Evolutionary conservation across 1,284 basidiomycete species (phyloP).

Genomic region (Cystobasidium pallidum): DNA sequence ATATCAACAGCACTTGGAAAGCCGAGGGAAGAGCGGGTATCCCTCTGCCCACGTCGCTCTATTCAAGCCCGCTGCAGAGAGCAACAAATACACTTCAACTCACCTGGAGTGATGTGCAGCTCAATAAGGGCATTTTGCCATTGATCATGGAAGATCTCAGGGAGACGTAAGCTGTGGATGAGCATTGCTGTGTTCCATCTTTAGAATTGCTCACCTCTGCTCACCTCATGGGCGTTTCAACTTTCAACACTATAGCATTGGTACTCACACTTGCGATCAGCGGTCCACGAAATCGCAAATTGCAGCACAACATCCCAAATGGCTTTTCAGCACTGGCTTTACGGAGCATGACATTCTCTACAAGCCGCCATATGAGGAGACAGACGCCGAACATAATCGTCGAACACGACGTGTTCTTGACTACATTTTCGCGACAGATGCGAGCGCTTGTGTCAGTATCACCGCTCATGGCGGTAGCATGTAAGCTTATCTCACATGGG

Average conservation of each 20-base stretch:
- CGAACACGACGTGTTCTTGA: constrained; percentile 68
- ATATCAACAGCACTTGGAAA: constrained; percentile 65
- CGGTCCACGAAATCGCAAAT: constrained; percentile 66
- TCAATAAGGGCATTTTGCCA: constrained; percentile 52
- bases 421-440: constrained; percentile 55
- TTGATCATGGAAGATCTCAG: constrained; percentile 60
- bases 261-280: constrained; percentile 61
- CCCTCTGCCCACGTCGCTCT: constrained; percentile 67
- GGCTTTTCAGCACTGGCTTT: constrained; percentile 69
- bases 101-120: constrained; percentile 63
- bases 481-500: constrained; percentile 49
- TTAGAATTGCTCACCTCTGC: too few species aligned
- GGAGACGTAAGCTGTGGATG: constrained; percentile 26
- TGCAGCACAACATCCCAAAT: constrained; percentile 64
- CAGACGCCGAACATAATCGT: constrained; percentile 62
- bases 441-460: constrained; percentile 57
- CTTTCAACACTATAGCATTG: too few species aligned
- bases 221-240: too few species aligned
- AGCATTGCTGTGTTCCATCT: background rate
- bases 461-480: constrained; percentile 60
- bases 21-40: constrained; percentile 63
- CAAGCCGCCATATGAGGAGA: constrained; percentile 67
- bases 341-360: constrained; percentile 61
- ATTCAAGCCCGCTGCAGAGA: constrained; percentile 72
- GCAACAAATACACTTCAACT: constrained; percentile 70